Conservation (phyloP, 441 rosid genomes). For the Manihot esculenta region DNA sequence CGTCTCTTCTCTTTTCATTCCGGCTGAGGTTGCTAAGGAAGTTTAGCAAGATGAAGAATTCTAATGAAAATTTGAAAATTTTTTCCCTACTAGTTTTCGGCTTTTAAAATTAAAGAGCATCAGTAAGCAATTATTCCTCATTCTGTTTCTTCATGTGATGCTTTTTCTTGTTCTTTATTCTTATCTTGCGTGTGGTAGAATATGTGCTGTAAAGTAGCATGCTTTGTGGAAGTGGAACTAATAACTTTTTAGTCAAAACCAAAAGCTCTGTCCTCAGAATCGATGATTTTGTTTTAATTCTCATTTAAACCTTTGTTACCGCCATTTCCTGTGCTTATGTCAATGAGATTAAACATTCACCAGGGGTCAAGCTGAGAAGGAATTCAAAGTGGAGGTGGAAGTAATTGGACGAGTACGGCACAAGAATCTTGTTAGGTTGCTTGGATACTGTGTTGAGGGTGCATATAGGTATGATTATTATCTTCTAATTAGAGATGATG, state of each 20-base stretch:
- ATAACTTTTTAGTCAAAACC: neutral
- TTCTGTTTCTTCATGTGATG: neutral
- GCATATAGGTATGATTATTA: constrained; percentile 59
- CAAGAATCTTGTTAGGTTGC: constrained; percentile 90
- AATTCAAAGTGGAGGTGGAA: constrained; percentile 95
- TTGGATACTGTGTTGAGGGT: constrained; percentile 95
- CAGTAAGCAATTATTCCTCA: neutral
- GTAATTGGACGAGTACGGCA: constrained; percentile 87
- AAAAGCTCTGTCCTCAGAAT: neutral
- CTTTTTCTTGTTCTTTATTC: constrained; percentile 18
- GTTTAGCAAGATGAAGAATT: neutral
- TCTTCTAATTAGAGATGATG: constrained; percentile 8
- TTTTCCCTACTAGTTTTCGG: neutral
- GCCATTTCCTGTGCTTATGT: constrained; percentile 11
- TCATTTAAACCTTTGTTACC: neutral
- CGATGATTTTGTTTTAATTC: neutral
- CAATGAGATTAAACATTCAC: constrained; percentile 15
- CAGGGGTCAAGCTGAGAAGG: constrained; percentile 99
- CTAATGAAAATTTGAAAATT: neutral
- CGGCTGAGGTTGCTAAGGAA: neutral
- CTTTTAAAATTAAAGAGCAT: neutral
- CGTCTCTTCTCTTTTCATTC: neutral
- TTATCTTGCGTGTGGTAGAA: constrained; percentile 27
- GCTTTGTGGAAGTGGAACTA: constrained; percentile 16
- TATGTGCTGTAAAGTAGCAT: constrained; percentile 29